Base-by-base conservation (phyloP, 2,329 filamentous ascomycete genomes). In the Ceratocystis smalleyi region DNA sequence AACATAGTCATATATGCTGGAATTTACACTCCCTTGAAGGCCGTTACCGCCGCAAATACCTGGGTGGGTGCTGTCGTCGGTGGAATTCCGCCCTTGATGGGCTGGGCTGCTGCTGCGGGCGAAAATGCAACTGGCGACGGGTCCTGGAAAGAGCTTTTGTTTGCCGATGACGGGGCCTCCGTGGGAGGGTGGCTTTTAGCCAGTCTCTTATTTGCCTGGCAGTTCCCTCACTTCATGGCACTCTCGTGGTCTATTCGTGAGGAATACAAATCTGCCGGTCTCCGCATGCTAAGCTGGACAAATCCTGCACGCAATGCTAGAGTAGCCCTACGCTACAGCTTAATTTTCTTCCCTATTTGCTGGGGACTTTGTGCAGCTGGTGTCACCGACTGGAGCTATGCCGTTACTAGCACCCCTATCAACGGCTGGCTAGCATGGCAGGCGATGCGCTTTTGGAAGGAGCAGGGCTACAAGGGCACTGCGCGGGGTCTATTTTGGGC, bases 151-250 rank as follows among this genome's bases (percentile, higher is more conserved):
- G 89, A 94, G 71, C 80, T 95, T 47, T 77, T 95, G 0, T 82
- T 95, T 65, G 86, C 80, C 0, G 70, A 72, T 12, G 81, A 83
- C 69, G 88, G 70, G 72, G 85, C 73, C 71, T 83, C 73, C 30
- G 76, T 84, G 10, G 94, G 94, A 4, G 94, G 92, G 3, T 99
- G 94, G 94, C 77, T 97, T 0, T 78, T 96, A 15, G 92, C 89
- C 0, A 84, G 81, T 0, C 76, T 97, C 5, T 78, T 99, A 4
- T 95, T 96, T 69, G 87, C 91, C 12, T 99, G 94, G 94, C 92
- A 99, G 72, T 97, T 99, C 72, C 91, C 94, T 2, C 94, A 99
- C 75, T 99, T 99, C 77, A 97, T 96, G 81, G 87, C 91, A 0
- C 79, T 99, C 24, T 91, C 88, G 59, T 95, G 92, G 83, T 79